phyloP scores from a whole-genome alignment of 2,329 filamentous ascomycete species.

The Penicillium sclerotigenum region DNA sequence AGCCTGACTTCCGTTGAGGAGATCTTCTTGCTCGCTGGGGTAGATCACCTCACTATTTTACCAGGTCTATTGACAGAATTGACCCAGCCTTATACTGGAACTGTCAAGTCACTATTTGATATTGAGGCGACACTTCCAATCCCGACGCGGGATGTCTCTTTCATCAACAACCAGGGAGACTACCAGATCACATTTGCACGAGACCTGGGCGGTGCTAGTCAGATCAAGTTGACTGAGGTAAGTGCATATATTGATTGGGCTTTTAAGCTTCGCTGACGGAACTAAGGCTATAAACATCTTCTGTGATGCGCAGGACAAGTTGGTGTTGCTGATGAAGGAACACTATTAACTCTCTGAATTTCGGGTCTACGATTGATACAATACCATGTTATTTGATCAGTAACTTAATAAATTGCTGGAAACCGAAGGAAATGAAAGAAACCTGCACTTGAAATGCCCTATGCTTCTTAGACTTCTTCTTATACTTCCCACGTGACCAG shows the following conservation, averaged over 20 bases:
- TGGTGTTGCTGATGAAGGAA: conserved; percentile 41
- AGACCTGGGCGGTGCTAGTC: conserved; percentile 39
- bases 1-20: conserved; percentile 58
- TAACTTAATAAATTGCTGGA: neutral
- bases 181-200: conserved; percentile 54
- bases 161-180: conserved; percentile 43
- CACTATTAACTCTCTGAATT: neutral
- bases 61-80: conserved; percentile 52
- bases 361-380: too few species aligned
- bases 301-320: conserved; percentile 53
- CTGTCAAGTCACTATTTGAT: conserved; percentile 32
- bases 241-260: conserved; percentile 7
- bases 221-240: conserved; percentile 50
- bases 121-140: conserved; percentile 10
- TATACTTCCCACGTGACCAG: conserved; percentile 20
- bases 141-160: conserved; percentile 22
- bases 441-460: neutral
- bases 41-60: conserved; percentile 59
- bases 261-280: neutral
- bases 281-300: conserved; percentile 56
- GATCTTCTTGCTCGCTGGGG: conserved; percentile 57
- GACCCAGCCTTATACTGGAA: conserved; percentile 38
- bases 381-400: neutral
- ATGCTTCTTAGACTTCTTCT: neutral
- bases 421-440: neutral